Conservation (phyloP, 352 stramenopile species). For the Globisporangium sylvaticum region DNA sequence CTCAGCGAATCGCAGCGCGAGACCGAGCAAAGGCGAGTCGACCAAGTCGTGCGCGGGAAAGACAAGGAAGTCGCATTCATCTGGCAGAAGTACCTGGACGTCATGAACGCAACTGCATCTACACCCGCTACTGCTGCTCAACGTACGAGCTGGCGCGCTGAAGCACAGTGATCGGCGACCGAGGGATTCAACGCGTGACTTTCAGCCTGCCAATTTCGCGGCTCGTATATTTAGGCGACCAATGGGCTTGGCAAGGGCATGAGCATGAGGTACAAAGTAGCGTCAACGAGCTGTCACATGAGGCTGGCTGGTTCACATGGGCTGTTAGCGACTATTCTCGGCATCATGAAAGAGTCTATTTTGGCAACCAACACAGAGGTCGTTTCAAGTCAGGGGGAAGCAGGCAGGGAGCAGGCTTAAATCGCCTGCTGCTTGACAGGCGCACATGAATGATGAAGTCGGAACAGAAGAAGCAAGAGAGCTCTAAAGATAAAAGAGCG, state of each 20-base stretch:
- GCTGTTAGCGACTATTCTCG: background rate
- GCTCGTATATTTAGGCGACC: constrained; percentile 1
- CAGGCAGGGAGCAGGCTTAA: background rate
- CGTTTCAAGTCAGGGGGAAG: constrained; percentile 1
- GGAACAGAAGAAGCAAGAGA: background rate
- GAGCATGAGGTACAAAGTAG: background rate
- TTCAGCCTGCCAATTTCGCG: background rate
- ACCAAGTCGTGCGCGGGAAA: constrained; percentile 48
- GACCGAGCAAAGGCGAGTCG: constrained; percentile 42
- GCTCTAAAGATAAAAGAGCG: constrained; percentile 2
- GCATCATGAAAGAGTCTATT: background rate
- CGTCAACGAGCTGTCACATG: background rate
- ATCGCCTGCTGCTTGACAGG: background rate
- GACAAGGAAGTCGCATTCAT: constrained; percentile 67
- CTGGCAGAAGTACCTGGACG: constrained; percentile 64
- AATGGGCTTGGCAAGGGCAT: background rate
- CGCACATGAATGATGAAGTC: background rate
- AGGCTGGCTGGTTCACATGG: background rate
- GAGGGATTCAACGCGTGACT: background rate
- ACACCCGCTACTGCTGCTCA: background rate
- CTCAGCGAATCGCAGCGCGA: constrained; percentile 56
- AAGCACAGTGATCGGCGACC: background rate
- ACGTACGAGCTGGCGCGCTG: background rate
- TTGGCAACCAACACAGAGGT: background rate
- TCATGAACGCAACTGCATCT: constrained; percentile 20